Evolutionary conservation across 805 yeast species (phyloP).

Genomic region (Nakazawaea ishiwadae): DNA sequence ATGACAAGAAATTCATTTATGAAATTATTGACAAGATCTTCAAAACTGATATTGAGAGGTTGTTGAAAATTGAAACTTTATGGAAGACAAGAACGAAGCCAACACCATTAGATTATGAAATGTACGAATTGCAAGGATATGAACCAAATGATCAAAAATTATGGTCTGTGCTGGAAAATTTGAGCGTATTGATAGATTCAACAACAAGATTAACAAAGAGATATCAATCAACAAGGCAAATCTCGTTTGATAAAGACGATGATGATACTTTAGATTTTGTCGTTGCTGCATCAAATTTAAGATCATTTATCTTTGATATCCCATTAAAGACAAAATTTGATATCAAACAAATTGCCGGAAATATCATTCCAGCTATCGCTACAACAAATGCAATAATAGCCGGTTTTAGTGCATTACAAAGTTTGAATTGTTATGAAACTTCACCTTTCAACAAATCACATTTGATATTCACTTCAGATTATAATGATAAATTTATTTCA

Average conservation of each 20-base stretch:
- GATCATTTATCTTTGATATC: constrained; percentile 68
- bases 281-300: constrained; percentile 74
- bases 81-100: constrained; percentile 79
- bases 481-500: constrained; percentile 60
- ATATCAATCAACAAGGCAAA: constrained; percentile 26
- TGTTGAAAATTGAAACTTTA: constrained; percentile 63
- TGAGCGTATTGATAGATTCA: constrained; percentile 51
- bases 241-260: constrained; percentile 92
- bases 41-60: constrained; percentile 70
- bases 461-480: constrained; percentile 48
- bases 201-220: constrained; percentile 49
- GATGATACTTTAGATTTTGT: constrained; percentile 87
- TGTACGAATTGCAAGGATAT: constrained; percentile 16
- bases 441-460: constrained; percentile 28
- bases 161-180: constrained; percentile 63
- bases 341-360: constrained; percentile 93
- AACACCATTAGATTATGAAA: constrained; percentile 42
- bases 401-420: constrained; percentile 76
- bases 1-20: constrained; percentile 26
- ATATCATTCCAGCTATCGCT: constrained; percentile 97
- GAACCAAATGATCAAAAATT: constrained; percentile 33
- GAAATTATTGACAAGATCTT: constrained; percentile 59
- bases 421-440: constrained; percentile 46
- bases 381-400: constrained; percentile 96
- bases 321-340: constrained; percentile 76